phyloP scores from a whole-genome alignment of 306 rosid genomes.

The Ormosia emarginata region DNA sequence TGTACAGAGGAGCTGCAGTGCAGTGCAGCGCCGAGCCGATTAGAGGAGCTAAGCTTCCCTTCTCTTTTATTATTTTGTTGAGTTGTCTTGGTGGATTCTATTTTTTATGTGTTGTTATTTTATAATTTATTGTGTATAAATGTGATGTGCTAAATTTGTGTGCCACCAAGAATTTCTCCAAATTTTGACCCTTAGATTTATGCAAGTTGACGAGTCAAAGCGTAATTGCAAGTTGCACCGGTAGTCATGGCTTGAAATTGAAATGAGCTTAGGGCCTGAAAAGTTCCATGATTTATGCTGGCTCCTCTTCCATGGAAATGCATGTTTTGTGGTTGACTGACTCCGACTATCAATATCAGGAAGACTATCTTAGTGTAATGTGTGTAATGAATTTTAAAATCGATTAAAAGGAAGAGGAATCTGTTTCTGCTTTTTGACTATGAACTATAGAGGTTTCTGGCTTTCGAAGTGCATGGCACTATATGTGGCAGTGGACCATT shows the following conservation, averaged over 20 bases:
- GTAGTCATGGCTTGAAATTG: background rate
- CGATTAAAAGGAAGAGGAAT: background rate
- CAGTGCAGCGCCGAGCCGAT: no score
- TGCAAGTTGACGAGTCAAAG: background rate
- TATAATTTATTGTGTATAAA: no score
- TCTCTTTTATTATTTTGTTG: no score
- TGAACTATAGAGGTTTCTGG: no score
- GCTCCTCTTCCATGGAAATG: background rate
- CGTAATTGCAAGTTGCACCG: background rate
- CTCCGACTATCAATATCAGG: background rate
- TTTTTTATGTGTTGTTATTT: no score
- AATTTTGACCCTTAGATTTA: background rate
- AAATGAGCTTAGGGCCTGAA: background rate
- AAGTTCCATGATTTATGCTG: background rate
- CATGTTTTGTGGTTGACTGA: background rate
- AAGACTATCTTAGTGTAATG: background rate
- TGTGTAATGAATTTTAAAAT: background rate
- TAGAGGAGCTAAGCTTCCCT: no score
- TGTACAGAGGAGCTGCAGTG: no score
- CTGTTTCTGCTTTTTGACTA: background rate
- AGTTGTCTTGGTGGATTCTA: no score
- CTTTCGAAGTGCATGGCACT: background rate
- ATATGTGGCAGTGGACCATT: background rate
- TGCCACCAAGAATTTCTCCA: background rate
- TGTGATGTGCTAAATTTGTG: no score